These are phyloP conservation scores for Parastagonospora avenae DNA, from an alignment of 2,329 filamentous ascomycete genomes.

Conservation along the genomic window DNA sequence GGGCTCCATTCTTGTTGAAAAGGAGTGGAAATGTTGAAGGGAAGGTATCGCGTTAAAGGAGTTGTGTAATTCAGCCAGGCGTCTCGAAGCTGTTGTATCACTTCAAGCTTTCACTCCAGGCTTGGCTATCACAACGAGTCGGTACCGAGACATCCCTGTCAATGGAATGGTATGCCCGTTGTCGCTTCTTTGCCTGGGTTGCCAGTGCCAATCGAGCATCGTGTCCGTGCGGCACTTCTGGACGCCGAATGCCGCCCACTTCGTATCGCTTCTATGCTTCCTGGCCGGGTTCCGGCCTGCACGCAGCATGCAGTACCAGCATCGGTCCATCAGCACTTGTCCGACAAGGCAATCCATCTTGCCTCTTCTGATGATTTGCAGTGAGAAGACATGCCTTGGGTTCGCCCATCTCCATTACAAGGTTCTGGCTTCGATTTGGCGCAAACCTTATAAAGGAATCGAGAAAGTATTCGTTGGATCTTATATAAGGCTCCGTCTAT, in stretches of 20 bases:
- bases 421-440: too few species aligned
- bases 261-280: neutral
- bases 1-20: neutral
- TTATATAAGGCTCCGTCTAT: neutral
- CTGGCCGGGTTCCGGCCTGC: neutral
- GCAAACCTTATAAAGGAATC: too few species aligned
- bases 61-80: neutral
- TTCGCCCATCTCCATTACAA: too few species aligned
- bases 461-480: too few species aligned
- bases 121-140: neutral
- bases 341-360: neutral
- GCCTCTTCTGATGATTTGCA: neutral
- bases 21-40: neutral
- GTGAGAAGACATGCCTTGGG: neutral
- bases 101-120: neutral
- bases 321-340: neutral
- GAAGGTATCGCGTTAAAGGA: neutral
- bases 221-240: neutral
- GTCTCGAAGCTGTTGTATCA: neutral
- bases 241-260: neutral
- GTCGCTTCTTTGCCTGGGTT: too few species aligned
- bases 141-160: too few species aligned
- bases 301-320: neutral
- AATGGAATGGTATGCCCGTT: too few species aligned
- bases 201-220: too few species aligned